Evolutionary conservation across 495 filamentous ascomycete genomes (phyloP), one percentile per base, ranked within the genome.

Genomic region (Cudoniella acicularis): DNA sequence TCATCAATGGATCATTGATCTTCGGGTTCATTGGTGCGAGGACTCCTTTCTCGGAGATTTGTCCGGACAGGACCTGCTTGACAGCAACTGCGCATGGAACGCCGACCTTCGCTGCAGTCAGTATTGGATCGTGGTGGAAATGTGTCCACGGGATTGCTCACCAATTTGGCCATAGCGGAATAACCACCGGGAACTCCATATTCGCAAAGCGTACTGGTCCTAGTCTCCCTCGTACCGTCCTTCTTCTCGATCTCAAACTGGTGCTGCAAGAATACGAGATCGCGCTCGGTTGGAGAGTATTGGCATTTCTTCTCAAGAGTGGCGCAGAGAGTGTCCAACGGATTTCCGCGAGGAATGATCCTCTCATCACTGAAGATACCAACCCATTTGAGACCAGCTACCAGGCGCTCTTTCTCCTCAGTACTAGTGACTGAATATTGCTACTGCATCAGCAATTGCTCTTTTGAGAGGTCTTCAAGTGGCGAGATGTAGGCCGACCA

Each of bases 231-330:
- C 54, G 67, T 71, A 54, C 76, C 75, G 66, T 96, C 90, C 69
- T 83, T 83, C 69, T 87, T 73, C 79, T 96, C 88, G 66, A 97
- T 89, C 70, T 87, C 87, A 70, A 96, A 97, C 71, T 88, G 91
- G 81, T 98, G 94, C 76, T 95, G 91, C 48, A 64, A 23, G 55
- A 65, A 59, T 9, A 65, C 63, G 42, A 96, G 75, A 68, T 95
- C 91, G 41, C 93, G 85, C 84, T 96, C 94, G 40, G 81, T 85
- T 56, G 86, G 79, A 63, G 80, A 89, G 70, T 86, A 97, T 70
- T 88, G 81, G 90, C 96, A 96, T 82, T 96, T 96, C 76, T 88
- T 70, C 76, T 96, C 92, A 11, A 97, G 81, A 17, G 86, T 88
- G 27, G 91, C 92, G 72, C 93, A 97, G 18, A 98, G 83, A 18